phyloP scores from a whole-genome alignment of 768 basidiomycete genomes.

The Lentinula raphanica region DNA sequence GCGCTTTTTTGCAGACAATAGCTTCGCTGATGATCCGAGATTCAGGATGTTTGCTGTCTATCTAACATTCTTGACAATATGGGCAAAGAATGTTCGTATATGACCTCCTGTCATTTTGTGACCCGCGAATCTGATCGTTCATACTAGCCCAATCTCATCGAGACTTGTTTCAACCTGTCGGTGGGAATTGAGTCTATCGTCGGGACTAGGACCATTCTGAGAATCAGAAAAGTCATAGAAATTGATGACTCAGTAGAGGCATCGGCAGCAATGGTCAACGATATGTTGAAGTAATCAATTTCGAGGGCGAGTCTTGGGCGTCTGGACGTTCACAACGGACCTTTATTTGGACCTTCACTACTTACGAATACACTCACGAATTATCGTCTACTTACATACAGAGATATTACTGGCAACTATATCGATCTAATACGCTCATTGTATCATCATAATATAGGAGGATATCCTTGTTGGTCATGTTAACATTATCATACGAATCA shows the following conservation, averaged over 20 bases:
- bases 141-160: not conserved
- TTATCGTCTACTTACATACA: too few relatives aligned
- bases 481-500: too few relatives aligned
- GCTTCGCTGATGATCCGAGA: not conserved
- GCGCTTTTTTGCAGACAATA: not conserved
- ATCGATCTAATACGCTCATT: too few relatives aligned
- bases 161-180: not conserved
- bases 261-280: not conserved
- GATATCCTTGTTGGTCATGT: too few relatives aligned
- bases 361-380: too few relatives aligned
- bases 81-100: not conserved
- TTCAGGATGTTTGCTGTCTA: not conserved
- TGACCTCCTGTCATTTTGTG: too few relatives aligned
- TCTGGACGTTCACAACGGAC: too few relatives aligned
- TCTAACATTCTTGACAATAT: not conserved
- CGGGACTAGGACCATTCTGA: not conserved
- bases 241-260: not conserved
- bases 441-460: too few relatives aligned
- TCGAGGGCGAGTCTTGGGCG: too few relatives aligned
- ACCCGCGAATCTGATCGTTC: constrained; percentile 4
- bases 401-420: too few relatives aligned
- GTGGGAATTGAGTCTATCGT: not conserved
- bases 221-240: not conserved
- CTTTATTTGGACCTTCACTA: too few relatives aligned
- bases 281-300: constrained; percentile 16